Evolutionary conservation across 2,329 filamentous ascomycete species (phyloP).

Genomic region (Epichloe hybrida): DNA sequence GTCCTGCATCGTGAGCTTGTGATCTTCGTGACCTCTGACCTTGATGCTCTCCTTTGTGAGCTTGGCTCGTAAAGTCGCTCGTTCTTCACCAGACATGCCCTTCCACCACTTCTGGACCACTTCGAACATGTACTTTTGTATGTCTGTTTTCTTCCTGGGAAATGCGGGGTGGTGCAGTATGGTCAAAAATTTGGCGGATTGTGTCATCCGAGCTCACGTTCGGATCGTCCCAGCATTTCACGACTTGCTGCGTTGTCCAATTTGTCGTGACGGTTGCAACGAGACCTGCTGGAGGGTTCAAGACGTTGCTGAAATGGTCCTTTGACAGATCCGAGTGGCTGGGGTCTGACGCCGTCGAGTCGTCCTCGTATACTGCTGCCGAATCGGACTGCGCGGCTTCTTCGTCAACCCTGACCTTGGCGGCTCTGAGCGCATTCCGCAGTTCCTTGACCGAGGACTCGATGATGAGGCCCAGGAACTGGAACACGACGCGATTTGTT

Average conservation of each 20-base stretch:
- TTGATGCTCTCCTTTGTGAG: slow-evolving; percentile 15
- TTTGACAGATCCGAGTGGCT: slow-evolving; percentile 70
- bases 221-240: slow-evolving; percentile 56
- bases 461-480: slow-evolving; percentile 74
- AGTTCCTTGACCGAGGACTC: slow-evolving; percentile 75
- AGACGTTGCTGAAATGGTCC: slow-evolving; percentile 62
- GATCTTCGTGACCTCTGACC: slow-evolving; percentile 15
- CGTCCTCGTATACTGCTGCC: slow-evolving; percentile 52
- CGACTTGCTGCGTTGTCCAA: slow-evolving; percentile 15
- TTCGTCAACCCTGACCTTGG: slow-evolving; percentile 16
- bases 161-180: slow-evolving; percentile 79
- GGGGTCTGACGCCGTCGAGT: slow-evolving; percentile 56
- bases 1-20: slow-evolving; percentile 14
- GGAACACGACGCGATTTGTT: slow-evolving; percentile 81
- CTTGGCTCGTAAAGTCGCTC: slow-evolving; percentile 10
- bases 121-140: slow-evolving; percentile 72
- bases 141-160: slow-evolving; percentile 56
- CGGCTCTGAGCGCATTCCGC: slow-evolving; percentile 53
- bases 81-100: slow-evolving; percentile 20
- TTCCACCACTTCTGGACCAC: slow-evolving; percentile 66
- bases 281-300: slow-evolving; percentile 24
- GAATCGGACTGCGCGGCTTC: slow-evolving; percentile 37
- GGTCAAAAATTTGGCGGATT: slow-evolving; percentile 55
- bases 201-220: slow-evolving; percentile 55
- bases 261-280: slow-evolving; percentile 17